Conservation (phyloP, 108 stramenopile genomes). For the Pseudonitzschia delicatissima region DNA sequence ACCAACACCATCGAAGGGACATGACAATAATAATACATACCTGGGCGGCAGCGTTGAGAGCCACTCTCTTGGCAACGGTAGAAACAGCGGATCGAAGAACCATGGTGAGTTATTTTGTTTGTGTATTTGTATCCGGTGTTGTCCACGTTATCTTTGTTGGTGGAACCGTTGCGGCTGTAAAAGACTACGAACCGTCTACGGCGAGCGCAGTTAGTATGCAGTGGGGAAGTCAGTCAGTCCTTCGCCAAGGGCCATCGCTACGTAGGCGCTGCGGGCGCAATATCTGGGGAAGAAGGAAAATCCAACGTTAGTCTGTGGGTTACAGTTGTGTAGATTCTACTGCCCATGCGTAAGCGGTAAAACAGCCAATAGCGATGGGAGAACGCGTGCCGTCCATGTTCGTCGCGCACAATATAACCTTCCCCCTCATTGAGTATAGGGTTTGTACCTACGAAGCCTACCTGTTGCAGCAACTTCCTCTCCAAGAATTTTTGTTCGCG, state of each 20-base stretch:
- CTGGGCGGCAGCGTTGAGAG: constrained; percentile 75
- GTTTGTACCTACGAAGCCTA: too few species aligned
- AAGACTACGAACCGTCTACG: neutral
- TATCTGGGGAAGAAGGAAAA: too few species aligned
- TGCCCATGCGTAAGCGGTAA: too few species aligned
- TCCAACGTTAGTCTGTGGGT: too few species aligned
- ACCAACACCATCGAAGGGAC: neutral
- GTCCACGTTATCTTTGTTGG: neutral
- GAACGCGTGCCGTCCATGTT: too few species aligned
- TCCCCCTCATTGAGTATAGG: too few species aligned
- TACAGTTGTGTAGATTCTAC: neutral
- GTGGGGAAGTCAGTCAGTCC: neutral
- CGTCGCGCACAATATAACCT: too few species aligned
- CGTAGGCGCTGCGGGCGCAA: neutral
- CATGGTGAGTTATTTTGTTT: constrained; percentile 47
- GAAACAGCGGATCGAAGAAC: constrained; percentile 76
- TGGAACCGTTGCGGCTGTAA: neutral
- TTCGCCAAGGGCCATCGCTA: constrained; percentile 7
- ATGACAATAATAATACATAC: constrained; percentile 36
- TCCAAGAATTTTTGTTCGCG: too few species aligned
- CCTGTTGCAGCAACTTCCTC: too few species aligned
- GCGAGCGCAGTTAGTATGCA: neutral
- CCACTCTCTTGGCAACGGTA: constrained; percentile 71
- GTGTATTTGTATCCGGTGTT: constrained; percentile 3
- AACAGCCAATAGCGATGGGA: too few species aligned